A percentile compares a stretch with the other conserved stretches of the same genome.
Conservation (phyloP, 306 rosid species). For the Pachyrhizus erosus region DNA sequence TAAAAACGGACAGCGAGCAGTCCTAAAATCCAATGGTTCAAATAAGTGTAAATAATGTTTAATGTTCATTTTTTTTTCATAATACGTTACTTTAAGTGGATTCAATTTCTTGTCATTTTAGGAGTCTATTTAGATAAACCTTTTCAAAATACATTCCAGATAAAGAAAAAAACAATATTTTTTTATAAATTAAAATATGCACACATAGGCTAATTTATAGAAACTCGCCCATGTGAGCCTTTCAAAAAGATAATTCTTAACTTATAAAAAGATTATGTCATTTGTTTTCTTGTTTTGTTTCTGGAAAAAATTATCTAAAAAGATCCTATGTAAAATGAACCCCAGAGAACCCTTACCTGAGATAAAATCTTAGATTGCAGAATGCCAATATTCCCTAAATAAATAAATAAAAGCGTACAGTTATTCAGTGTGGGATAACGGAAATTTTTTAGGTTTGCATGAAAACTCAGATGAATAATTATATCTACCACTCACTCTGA, state of each 20-base stretch:
- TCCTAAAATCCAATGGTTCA: background rate
- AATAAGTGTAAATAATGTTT: background rate
- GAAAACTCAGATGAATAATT: background rate
- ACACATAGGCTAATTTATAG: no score
- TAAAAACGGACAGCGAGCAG: background rate
- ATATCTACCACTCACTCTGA: background rate
- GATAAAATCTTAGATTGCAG: background rate
- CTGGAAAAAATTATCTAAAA: no score
- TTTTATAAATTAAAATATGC: no score
- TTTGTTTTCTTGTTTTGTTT: no score
- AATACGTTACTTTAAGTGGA: background rate
- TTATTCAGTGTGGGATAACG: background rate
- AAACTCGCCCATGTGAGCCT: no score
- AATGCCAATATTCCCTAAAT: background rate
- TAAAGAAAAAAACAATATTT: no score
- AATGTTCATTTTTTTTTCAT: background rate
- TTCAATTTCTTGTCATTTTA: background rate
- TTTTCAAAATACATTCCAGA: no score
- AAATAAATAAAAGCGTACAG: no score
- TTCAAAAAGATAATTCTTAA: no score
- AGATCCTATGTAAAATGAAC: background rate
- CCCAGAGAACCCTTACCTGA: background rate
- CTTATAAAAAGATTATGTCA: no score
- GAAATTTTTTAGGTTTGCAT: background rate
- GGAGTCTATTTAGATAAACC: no score